Base-by-base conservation (phyloP, 2,329 filamentous ascomycete genomes). In the Hypoxylon sp. region DNA sequence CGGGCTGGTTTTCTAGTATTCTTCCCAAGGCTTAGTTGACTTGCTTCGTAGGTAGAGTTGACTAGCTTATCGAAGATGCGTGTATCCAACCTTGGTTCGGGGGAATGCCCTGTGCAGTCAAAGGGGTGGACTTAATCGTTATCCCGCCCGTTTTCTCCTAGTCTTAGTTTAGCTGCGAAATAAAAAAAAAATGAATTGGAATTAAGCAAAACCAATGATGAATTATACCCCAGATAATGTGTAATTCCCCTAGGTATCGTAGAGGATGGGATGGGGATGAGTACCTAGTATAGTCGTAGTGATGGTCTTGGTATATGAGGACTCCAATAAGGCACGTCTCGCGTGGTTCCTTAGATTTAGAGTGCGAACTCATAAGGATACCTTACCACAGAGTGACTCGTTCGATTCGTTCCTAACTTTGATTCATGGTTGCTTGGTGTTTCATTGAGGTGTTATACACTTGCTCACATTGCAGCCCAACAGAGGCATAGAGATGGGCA, bases 91-190 rank as follows among this genome's bases (percentile, higher is more conserved):
- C 27, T 17, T 35, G 52, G 61, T 46, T 62, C 56, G 91, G 93
- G 94, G 94, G 95, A 98, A 98, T 94, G 95, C 95, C 95, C 94
- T 98, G 94, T 96, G 89, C 87, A 89, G 86, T 88, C 87, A 88
- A 88, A 87, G 91, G 92, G 90, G 85, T 91, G 89, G 89, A 93
- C 93, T 95, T 97, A 81, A 95, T 85, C 91, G 93, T 94, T 91
- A 88, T 91, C 90, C 91, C 88, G 84, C 86, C 72, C 72, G 65
- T 62, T 60, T 42, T 71, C 65, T 70, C 58, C 60, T 59, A 58
- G 47, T 44, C 32, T 57, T 75, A 75, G 72, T 62, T 70, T 72
- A 72, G 70, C 62, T 70, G 48, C 31, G 66, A 63, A 55, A 60
- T 17, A 39, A 37, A 70, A 62, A 70, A 44, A 39, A 62, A 73